These are phyloP conservation scores for Globisporangium canariense DNA, from an alignment of 352 stramenopile species.

Conservation along the genomic window DNA sequence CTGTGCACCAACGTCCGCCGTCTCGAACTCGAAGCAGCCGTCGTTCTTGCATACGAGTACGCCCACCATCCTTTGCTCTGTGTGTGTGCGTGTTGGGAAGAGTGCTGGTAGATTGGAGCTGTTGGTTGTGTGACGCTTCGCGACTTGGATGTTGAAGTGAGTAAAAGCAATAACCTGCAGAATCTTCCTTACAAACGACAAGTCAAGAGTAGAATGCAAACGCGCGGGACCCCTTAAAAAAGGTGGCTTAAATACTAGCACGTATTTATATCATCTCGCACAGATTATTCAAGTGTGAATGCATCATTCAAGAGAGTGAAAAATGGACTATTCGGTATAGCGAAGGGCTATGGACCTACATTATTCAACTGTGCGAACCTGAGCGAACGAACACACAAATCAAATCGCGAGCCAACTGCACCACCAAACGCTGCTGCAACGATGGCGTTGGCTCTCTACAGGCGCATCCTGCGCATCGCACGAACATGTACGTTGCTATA, in stretches of 20 bases:
- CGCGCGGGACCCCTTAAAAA: too few relatives aligned
- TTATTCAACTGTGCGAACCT: neutral
- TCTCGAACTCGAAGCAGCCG: slow-evolving; percentile 67
- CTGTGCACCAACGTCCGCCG: slow-evolving; percentile 24
- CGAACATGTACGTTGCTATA: slow-evolving; percentile 50
- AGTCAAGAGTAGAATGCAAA: too few relatives aligned
- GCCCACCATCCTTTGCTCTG: slow-evolving; percentile 30
- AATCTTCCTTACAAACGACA: too few relatives aligned
- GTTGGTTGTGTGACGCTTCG: neutral
- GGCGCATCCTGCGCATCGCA: slow-evolving; percentile 67
- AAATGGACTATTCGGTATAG: too few relatives aligned
- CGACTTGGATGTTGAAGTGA: neutral
- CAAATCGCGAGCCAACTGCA: neutral
- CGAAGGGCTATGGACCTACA: too few relatives aligned
- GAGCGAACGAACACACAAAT: neutral
- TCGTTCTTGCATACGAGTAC: slow-evolving; percentile 82
- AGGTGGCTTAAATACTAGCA: too few relatives aligned
- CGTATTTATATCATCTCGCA: too few relatives aligned
- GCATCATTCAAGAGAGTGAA: too few relatives aligned
- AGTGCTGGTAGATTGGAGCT: neutral
- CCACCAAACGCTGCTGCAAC: neutral
- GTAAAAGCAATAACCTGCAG: too few relatives aligned
- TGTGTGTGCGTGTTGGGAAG: neutral
- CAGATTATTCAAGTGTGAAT: too few relatives aligned
- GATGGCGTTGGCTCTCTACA: slow-evolving; percentile 64